Base-by-base conservation (phyloP, 1,284 basidiomycete species). In the Melampsora larici-populina region DNA sequence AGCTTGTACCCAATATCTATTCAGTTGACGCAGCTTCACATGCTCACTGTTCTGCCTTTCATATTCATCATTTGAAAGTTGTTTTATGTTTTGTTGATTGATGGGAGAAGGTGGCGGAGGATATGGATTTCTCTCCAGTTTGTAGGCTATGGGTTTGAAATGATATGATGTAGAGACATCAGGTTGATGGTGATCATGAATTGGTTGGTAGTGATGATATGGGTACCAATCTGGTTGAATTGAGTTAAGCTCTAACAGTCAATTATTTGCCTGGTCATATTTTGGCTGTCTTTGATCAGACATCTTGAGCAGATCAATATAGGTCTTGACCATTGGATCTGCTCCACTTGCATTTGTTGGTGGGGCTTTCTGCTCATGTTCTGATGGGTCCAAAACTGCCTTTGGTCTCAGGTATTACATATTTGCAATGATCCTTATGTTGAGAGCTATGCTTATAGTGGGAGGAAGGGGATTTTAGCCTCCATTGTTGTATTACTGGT, bases 101-200 rank as follows among this genome's bases (percentile, higher is more conserved):
- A 49, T 21, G 11, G 11, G 48, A 21, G 48, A 11, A 49, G 49
- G 58, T 7, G 71, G 71, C 48, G 71, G 71, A 21, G 71, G 71
- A 33, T 73, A 73, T 11, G 71, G 71, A 49, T 73, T 73, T 60
- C 64, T 73, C 17, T 73, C 63, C 1, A 60, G 71, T 33, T 73
- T 60, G 63, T 73, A 73, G 46, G 64, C 62, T 49, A 73, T 21
- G 18, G 71, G 71, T 33, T 64, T 73, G 2, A 49, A 49, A 11
- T 11, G 11, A 21, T 49, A 49, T 49, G 48, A 49, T 49, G 48
- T 49, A 11, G 48, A 49, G 21, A 21, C 11, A 11, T 49, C 48
- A 21, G 48, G 48, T 11, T 11, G 48, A 11, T 49, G 11, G 11
- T 49, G 48, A 21, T 49, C 21, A 21, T 49, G 21, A n/a, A n/a